phyloP scores from a whole-genome alignment of 139 green algal species.

The Micromonas pusilla region DNA sequence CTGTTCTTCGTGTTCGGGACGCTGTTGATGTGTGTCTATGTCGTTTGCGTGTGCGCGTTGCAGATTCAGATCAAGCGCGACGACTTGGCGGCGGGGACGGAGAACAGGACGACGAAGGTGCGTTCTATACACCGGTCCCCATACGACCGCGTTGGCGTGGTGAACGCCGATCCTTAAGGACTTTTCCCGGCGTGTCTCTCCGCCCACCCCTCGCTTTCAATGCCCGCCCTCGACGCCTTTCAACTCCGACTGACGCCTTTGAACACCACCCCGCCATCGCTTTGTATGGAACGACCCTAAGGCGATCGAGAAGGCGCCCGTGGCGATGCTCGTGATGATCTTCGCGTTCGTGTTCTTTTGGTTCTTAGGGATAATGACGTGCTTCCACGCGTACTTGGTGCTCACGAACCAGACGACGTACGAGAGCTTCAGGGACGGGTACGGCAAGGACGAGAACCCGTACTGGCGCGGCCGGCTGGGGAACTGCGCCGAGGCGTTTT shows the following conservation, averaged over 20 bases:
- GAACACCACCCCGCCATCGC: too few relatives aligned
- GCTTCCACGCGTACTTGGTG: constrained; percentile 89
- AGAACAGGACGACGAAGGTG: neutral
- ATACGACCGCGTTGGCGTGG: too few relatives aligned
- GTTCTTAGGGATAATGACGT: constrained; percentile 87
- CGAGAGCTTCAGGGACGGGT: constrained; percentile 86
- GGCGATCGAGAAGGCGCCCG: constrained; percentile 45
- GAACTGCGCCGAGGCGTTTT: constrained; percentile 57
- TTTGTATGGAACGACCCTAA: too few relatives aligned
- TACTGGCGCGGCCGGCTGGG: constrained; percentile 49
- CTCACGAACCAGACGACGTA: constrained; percentile 93
- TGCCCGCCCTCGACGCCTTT: too few relatives aligned
- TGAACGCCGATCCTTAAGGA: too few relatives aligned
- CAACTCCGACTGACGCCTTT: too few relatives aligned
- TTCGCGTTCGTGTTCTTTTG: constrained; percentile 2
- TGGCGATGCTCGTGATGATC: constrained; percentile 44
- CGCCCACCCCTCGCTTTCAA: too few relatives aligned
- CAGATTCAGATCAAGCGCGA: constrained; percentile 23
- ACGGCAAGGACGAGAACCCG: constrained; percentile 53
- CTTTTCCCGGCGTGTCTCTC: too few relatives aligned
- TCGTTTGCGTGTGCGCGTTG: constrained; percentile 61
- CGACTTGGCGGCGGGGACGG: neutral
- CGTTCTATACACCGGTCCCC: constrained; percentile 8
- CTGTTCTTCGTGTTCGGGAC: constrained; percentile 83
- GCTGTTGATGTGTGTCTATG: constrained; percentile 70